phyloP scores from a whole-genome alignment of 1,284 basidiomycete genomes.

The Boletus semigastroideus region DNA sequence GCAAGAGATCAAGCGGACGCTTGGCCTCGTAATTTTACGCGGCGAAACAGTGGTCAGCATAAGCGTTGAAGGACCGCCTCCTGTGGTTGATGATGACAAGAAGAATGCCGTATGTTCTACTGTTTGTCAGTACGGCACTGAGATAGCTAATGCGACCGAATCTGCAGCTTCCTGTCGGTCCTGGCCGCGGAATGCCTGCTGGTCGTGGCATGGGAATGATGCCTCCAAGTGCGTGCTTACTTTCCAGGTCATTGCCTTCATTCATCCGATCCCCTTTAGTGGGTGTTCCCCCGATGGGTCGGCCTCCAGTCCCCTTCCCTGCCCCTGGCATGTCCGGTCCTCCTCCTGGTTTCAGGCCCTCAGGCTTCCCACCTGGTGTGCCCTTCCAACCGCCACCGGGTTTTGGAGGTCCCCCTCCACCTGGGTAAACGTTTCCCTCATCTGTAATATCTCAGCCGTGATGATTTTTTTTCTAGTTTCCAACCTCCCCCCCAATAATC shows the following conservation, averaged over 20 bases:
- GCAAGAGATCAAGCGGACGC: constrained; percentile 94
- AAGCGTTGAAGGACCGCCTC: constrained; percentile 94
- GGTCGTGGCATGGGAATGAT: constrained; percentile 97
- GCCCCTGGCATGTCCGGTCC: constrained; percentile 84
- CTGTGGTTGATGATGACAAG: constrained; percentile 87
- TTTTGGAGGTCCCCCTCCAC: constrained; percentile 75
- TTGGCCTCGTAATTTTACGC: constrained; percentile 94
- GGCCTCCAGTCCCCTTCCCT: constrained; percentile 82
- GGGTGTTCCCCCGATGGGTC: constrained; percentile 69
- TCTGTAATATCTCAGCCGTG: constrained; percentile 9
- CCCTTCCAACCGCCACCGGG: constrained; percentile 80
- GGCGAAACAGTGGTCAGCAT: constrained; percentile 97
- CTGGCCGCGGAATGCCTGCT: constrained; percentile 93
- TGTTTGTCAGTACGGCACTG: constrained; percentile 8
- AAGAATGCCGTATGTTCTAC: constrained; percentile 60
- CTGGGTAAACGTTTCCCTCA: constrained; percentile 61
- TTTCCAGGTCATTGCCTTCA: constrained; percentile 15
- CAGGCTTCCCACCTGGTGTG: constrained; percentile 78
- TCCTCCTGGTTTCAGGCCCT: constrained; percentile 82
- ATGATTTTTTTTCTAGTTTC: constrained; percentile 29
- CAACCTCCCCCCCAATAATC: constrained; percentile 40
- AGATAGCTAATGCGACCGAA: constrained; percentile 16
- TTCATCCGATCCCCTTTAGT: constrained; percentile 38
- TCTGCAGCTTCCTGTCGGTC: constrained; percentile 78
- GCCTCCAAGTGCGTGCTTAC: constrained; percentile 72